Evolutionary conservation across 2,329 filamentous ascomycete species (phyloP).

Genomic region (Calonectria fujianensis): DNA sequence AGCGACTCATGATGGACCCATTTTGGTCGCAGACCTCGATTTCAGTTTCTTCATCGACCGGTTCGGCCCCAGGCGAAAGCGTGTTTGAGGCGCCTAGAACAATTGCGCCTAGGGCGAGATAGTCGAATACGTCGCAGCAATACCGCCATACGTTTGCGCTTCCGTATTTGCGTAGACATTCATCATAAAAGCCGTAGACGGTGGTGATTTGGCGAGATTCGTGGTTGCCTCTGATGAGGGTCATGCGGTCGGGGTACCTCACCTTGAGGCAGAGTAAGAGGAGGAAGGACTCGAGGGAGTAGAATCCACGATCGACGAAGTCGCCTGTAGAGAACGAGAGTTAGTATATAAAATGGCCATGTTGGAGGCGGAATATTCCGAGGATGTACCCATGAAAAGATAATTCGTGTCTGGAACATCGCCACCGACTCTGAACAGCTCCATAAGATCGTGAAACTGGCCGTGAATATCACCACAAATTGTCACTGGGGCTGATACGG

Average conservation of each 20-base stretch:
- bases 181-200: constrained; percentile 98
- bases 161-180: constrained; percentile 96
- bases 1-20: constrained; percentile 85
- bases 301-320: constrained; percentile 98
- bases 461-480: constrained; percentile 99
- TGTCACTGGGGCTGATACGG: constrained; percentile 95
- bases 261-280: constrained; percentile 97
- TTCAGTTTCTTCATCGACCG: constrained; percentile 84
- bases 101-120: constrained; percentile 91
- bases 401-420: constrained; percentile 98
- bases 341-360: neutral
- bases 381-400: constrained; percentile 88
- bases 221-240: constrained; percentile 94
- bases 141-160: constrained; percentile 98
- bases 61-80: constrained; percentile 70
- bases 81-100: constrained; percentile 89
- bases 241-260: constrained; percentile 97
- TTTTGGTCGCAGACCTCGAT: constrained; percentile 94
- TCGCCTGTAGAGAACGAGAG: constrained; percentile 75
- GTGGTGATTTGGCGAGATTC: constrained; percentile 98
- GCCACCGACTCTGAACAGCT: constrained; percentile 93
- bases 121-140: constrained; percentile 98
- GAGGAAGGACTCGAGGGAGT: constrained; percentile 96
- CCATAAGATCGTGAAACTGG: constrained; percentile 98
- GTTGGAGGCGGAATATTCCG: neutral